Conservation (phyloP, 345 rosid species). For the Citrus glauca region DNA sequence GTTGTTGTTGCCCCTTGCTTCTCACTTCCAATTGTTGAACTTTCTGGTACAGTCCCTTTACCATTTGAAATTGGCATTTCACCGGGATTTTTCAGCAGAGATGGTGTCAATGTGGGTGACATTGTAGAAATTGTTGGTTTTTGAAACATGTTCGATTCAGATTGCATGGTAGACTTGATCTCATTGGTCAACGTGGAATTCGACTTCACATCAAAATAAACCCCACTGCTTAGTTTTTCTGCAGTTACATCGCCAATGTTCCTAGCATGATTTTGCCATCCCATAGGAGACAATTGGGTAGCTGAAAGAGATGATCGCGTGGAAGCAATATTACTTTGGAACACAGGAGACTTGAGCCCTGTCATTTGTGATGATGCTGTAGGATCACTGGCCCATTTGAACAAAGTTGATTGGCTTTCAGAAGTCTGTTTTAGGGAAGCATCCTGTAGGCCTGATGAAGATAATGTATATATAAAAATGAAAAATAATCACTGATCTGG, state of each 20-base stretch:
- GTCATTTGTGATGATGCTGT: conserved; percentile 22
- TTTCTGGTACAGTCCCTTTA: conserved; percentile 25
- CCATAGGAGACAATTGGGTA: conserved; percentile 22
- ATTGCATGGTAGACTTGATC: conserved; percentile 29
- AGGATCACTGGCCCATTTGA: conserved; percentile 34
- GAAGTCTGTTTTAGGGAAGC: conserved; percentile 31
- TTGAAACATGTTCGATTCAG: conserved; percentile 28
- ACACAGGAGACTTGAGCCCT: conserved; percentile 27
- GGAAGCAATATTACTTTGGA: conserved; percentile 29
- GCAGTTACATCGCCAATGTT: conserved; percentile 26
- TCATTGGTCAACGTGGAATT: conserved; percentile 26
- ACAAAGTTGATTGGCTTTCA: conserved; percentile 34
- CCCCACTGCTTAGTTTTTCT: conserved; percentile 21
- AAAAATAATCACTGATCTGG: conserved; percentile 11
- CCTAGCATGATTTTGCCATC: conserved; percentile 23
- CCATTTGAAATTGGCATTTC: conserved; percentile 29
- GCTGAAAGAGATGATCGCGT: conserved; percentile 32
- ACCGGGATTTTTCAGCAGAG: conserved; percentile 25
- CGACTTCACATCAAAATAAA: conserved; percentile 35
- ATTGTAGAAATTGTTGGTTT: conserved; percentile 26
- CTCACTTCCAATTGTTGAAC: conserved; percentile 23
- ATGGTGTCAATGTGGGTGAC: conserved; percentile 24
- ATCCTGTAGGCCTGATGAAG: conserved; percentile 40
- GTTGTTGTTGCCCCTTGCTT: conserved; percentile 19
- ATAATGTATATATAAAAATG: conserved; percentile 12